A percentile compares a stretch with the other conserved stretches of the same genome.
These are phyloP conservation scores for Dysphania ambrosioides DNA, from an alignment of 148 eudicot species.

Conservation along the genomic window DNA sequence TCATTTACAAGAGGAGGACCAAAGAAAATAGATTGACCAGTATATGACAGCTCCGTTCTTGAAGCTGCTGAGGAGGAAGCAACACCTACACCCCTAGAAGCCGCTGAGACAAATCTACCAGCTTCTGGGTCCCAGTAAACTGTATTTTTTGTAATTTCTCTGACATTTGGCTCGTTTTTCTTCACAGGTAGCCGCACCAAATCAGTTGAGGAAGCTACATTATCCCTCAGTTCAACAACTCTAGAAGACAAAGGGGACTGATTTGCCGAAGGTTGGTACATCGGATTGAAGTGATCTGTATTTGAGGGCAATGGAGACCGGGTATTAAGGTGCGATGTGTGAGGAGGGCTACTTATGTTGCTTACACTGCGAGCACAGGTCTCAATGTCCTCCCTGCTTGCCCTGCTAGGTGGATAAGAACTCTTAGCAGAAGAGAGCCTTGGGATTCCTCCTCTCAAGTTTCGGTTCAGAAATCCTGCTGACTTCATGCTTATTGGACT, in stretches of 20 bases:
- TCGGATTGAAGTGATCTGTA: constrained; percentile 56
- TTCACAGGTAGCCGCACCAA: constrained; percentile 22
- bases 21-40: constrained; percentile 82
- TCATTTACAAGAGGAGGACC: constrained; percentile 72
- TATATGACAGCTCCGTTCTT: constrained; percentile 53
- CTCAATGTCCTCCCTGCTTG: constrained; percentile 71
- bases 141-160: constrained; percentile 39
- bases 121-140: constrained; percentile 88
- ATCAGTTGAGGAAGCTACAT: constrained; percentile 5
- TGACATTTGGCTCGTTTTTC: constrained; percentile 24
- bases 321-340: constrained; percentile 38
- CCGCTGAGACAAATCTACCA: constrained; percentile 70
- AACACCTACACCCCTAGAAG: constrained; percentile 31
- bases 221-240: constrained; percentile 33
- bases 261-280: constrained; percentile 55
- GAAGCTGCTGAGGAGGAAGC: constrained; percentile 42
- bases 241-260: constrained; percentile 63
- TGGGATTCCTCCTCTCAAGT: constrained; percentile 36
- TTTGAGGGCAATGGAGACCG: constrained; percentile 38
- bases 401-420: constrained; percentile 74
- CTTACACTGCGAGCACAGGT: constrained; percentile 58
- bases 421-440: constrained; percentile 51
- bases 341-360: constrained; percentile 77
- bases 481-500: constrained; percentile 64
- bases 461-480: constrained; percentile 40